A percentile compares a stretch with the other conserved stretches of the same genome.
These are phyloP conservation scores for Aspergillus sp. DNA, from an alignment of 2,329 filamentous ascomycete species.

Conservation along the genomic window DNA sequence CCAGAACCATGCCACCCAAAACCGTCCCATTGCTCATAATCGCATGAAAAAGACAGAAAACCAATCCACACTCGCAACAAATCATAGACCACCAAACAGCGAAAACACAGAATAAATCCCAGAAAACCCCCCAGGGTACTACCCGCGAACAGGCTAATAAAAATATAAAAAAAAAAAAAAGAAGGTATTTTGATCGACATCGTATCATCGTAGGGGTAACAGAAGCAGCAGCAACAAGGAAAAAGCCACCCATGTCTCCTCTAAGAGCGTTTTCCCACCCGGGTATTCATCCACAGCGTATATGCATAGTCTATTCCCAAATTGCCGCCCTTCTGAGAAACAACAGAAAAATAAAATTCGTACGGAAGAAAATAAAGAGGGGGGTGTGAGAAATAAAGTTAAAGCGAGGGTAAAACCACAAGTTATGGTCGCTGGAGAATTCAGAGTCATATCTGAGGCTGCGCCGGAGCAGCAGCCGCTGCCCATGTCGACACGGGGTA, in stretches of 20 bases:
- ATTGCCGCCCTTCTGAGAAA: constrained; percentile 24
- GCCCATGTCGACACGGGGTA: constrained; percentile 42
- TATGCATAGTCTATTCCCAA: constrained; percentile 28
- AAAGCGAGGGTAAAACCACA: constrained; percentile 15
- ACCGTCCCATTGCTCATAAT: constrained; percentile 30
- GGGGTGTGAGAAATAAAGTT: constrained; percentile 13
- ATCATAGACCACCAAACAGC: constrained; percentile 7
- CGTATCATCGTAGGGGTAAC: constrained; percentile 24
- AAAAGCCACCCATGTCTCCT: constrained; percentile 25
- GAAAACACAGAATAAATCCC: constrained; percentile 14
- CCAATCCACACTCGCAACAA: neutral
- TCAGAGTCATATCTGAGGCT: constrained; percentile 38
- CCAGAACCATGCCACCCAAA: constrained; percentile 26
- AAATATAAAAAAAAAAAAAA: neutral
- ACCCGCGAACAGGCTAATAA: constrained; percentile 4
- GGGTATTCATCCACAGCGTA: constrained; percentile 22
- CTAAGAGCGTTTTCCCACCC: constrained; percentile 24
- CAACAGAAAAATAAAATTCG: constrained; percentile 14
- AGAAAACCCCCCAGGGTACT: constrained; percentile 9
- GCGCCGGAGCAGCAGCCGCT: constrained; percentile 39
- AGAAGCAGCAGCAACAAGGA: constrained; percentile 20
- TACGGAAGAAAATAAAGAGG: constrained; percentile 12
- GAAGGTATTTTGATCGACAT: constrained; percentile 20
- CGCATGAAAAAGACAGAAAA: constrained; percentile 23
- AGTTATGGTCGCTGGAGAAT: constrained; percentile 4